Base-by-base conservation (phyloP, 768 basidiomycete genomes). In the Suillus tomentosus region DNA sequence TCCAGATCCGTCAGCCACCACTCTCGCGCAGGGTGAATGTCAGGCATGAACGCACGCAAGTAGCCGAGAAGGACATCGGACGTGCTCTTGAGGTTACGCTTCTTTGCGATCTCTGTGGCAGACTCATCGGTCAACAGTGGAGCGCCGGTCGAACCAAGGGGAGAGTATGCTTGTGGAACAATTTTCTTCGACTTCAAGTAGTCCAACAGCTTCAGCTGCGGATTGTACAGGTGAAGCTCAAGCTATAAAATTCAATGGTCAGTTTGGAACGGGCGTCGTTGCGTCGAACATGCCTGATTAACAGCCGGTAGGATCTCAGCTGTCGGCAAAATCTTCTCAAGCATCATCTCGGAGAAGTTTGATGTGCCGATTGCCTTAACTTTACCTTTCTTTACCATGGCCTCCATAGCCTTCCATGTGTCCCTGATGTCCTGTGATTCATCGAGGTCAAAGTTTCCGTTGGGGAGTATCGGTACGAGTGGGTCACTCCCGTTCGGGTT, bases 361-460 rank as follows among this genome's bases (percentile, higher is more conserved):
- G 90, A 92, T 37, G 88, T 86, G 40, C 92, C 92, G 69, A 91
- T 91, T 24, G 79, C 71, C 68, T 71, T 77, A 66, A 87, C 86
- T 75, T 89, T 91, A 69, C 88, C 91, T 69, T 85, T 88, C 74
- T 84, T 85, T 64, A 86, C 74, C 34, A 94, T 67, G 11, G 79
- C 85, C 74, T 95, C 94, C 89, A 95, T 89, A 74, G 90, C 87
- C 69, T 84, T 86, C 92, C 94, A 95, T 10, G 94, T 94, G 60
- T 93, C 84, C 60, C 75, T 79, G 70, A 92, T 72, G 31, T 85
- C 80, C 85, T 90, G 90, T 48, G 83, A 79, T 68, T 83, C 81
- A 68, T 88, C 85, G 59, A 91, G 79, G 70, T 92, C 90, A 42
- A 89, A 81, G 68, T 79, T 81, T 63, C 91, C 85, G 70, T 88